Percentiles rank a stretch among this genome's conserved stretches.
Evolutionary conservation across 768 basidiomycete genomes (phyloP).

Genomic region (Suillus placidus): DNA sequence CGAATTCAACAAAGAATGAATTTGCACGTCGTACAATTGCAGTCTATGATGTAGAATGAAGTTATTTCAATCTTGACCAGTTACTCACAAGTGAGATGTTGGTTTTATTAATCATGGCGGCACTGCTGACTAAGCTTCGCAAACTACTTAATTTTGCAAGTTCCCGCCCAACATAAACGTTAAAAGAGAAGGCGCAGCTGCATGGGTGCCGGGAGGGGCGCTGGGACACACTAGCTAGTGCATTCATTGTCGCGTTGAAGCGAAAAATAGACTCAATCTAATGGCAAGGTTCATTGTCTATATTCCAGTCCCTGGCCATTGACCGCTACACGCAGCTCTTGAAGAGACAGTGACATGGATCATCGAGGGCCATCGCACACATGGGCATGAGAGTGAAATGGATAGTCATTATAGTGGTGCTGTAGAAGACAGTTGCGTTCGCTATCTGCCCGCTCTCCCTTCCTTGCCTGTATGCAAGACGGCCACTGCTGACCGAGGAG

Average conservation of each 20-base stretch:
- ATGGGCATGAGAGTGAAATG: not conserved
- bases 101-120: too few relatives aligned
- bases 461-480: not conserved
- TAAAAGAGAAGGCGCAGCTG: too few relatives aligned
- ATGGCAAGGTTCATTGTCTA: slow-evolving; percentile 49
- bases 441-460: not conserved
- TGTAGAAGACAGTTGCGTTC: not conserved
- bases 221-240: too few relatives aligned
- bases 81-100: not conserved
- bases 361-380: slow-evolving; percentile 50
- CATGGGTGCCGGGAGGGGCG: too few relatives aligned
- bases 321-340: slow-evolving; percentile 52
- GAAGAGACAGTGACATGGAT: slow-evolving; percentile 86
- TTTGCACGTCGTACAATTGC: too few relatives aligned
- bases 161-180: too few relatives aligned
- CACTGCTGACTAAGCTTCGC: too few relatives aligned
- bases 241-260: too few relatives aligned
- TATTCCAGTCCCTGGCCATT: slow-evolving; percentile 7
- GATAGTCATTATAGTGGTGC: not conserved
- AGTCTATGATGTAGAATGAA: not conserved
- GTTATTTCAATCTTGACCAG: not conserved
- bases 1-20: too few relatives aligned
- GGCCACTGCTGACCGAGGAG: not conserved
- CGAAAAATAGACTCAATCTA: not conserved
- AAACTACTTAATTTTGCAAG: too few relatives aligned